Evolutionary conservation across 78 protist species (phyloP).

Genomic region (Anaeramoeba ignava): DNA sequence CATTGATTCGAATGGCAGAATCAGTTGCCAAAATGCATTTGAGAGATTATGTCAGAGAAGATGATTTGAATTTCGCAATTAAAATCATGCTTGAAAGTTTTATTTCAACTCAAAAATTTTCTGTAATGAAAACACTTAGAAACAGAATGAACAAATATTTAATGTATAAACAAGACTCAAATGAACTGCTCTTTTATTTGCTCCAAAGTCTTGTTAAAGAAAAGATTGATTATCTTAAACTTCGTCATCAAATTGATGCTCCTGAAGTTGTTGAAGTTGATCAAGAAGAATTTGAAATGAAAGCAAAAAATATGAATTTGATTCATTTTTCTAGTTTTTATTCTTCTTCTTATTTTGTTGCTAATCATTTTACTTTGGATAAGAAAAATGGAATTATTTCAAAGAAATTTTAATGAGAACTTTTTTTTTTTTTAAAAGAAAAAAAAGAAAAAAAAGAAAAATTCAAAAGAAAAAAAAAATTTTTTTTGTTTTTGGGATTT

Average conservation of each 20-base stretch:
- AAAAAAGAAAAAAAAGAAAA: too few relatives aligned
- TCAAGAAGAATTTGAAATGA: background rate
- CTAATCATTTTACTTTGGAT: too few relatives aligned
- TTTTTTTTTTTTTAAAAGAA: too few relatives aligned
- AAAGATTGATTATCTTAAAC: background rate
- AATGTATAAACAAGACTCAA: too few relatives aligned
- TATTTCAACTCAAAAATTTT: constrained; percentile 59
- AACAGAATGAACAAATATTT: background rate
- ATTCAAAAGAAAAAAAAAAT: too few relatives aligned
- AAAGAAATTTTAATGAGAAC: too few relatives aligned
- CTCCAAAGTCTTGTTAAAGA: background rate
- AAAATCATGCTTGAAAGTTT: constrained; percentile 68
- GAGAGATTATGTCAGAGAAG: constrained; percentile 58
- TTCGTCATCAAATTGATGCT: background rate
- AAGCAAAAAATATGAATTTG: background rate
- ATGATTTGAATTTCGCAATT: constrained; percentile 83
- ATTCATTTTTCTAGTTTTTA: background rate
- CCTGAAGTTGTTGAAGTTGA: background rate
- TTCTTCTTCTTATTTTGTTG: too few relatives aligned
- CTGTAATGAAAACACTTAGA: background rate
- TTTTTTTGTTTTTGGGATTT: too few relatives aligned
- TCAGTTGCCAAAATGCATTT: constrained; percentile 93
- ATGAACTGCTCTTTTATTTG: background rate
- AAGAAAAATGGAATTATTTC: too few relatives aligned
- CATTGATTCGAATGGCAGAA: constrained; percentile 82